phyloP scores from a whole-genome alignment of 768 basidiomycete genomes.

The Mycena epipterygia region DNA sequence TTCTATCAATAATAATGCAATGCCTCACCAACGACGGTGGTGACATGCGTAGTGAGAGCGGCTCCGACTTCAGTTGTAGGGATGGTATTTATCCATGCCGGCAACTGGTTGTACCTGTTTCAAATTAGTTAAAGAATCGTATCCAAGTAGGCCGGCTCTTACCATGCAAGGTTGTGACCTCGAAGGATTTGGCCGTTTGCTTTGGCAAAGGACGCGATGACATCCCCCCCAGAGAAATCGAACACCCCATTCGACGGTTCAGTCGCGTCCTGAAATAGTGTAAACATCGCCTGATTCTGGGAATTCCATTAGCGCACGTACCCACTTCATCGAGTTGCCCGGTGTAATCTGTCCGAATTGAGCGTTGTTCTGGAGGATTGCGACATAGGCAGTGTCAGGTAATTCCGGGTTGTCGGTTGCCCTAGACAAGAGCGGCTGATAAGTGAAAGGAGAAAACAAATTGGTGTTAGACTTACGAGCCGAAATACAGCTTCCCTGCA shows the following conservation, averaged over 20 bases:
- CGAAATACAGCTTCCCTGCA: slow-evolving; percentile 60
- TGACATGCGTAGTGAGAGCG: slow-evolving; percentile 62
- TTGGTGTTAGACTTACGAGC: slow-evolving; percentile 39
- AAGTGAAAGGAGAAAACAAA: background rate
- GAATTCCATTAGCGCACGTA: slow-evolving; percentile 39
- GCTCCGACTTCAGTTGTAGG: slow-evolving; percentile 52
- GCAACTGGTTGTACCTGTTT: background rate
- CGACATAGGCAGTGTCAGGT: slow-evolving; percentile 51
- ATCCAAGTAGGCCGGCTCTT: slow-evolving; percentile 67
- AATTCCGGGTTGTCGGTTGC: slow-evolving; percentile 63
- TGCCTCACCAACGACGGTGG: slow-evolving; percentile 53
- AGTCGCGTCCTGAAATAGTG: background rate
- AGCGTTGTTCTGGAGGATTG: slow-evolving; percentile 49
- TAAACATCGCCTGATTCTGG: background rate
- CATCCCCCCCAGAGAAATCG: slow-evolving; percentile 45
- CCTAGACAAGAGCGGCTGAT: background rate
- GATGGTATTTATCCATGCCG: background rate
- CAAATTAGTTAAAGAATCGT: slow-evolving; percentile 49
- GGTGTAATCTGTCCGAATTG: slow-evolving; percentile 60
- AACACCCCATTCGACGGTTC: background rate
- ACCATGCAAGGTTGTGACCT: slow-evolving; percentile 63
- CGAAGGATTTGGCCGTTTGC: slow-evolving; percentile 61
- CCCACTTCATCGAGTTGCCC: slow-evolving; percentile 68
- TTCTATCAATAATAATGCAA: background rate
- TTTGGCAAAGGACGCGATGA: slow-evolving; percentile 57